Conservation (phyloP, 2,329 filamentous ascomycete genomes). For the Alternaria atra region DNA sequence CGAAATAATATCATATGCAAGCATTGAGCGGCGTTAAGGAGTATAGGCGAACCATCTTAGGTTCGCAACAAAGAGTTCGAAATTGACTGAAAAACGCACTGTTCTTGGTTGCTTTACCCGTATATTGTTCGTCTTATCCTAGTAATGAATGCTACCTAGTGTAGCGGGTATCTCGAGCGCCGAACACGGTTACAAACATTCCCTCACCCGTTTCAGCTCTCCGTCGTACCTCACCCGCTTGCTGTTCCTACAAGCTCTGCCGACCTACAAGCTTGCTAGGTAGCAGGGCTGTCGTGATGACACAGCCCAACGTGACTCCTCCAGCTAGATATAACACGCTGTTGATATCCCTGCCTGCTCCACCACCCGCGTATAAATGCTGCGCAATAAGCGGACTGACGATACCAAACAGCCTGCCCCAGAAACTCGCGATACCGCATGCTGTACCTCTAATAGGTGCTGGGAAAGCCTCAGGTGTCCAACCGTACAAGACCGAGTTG, state of each 20-base stretch:
- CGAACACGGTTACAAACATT: background rate
- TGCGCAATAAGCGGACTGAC: conserved; percentile 66
- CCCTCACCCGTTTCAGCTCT: background rate
- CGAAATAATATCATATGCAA: background rate
- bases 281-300: conserved; percentile 60
- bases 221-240: background rate
- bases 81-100: background rate
- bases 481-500: conserved; percentile 62
- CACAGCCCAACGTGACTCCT: conserved; percentile 63
- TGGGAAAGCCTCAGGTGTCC: conserved; percentile 62
- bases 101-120: background rate
- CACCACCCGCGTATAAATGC: conserved; percentile 47
- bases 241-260: conserved; percentile 12
- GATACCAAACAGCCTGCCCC: conserved; percentile 67
- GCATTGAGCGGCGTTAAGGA: conserved; percentile 9
- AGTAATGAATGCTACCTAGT: background rate
- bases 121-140: background rate
- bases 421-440: conserved; percentile 66
- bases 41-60: background rate
- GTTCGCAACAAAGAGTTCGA: background rate
- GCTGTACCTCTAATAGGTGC: conserved; percentile 62
- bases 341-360: conserved; percentile 54
- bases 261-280: conserved; percentile 52
- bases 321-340: conserved; percentile 66
- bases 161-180: conserved; percentile 8